Evolutionary conservation across 148 eudicot species (phyloP).

Genomic region (Cornus suecica): DNA sequence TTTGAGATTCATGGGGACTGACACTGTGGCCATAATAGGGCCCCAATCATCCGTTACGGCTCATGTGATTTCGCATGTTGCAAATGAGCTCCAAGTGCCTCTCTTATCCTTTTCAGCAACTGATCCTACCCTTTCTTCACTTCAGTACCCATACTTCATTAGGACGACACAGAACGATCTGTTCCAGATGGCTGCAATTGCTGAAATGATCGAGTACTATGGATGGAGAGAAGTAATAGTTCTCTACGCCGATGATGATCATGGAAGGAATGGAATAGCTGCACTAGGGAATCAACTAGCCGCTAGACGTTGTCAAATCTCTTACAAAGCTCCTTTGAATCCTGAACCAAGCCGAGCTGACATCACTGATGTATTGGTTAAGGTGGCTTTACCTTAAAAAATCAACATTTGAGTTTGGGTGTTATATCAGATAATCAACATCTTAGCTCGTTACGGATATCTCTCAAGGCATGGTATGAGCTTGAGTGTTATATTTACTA

Average conservation of each 20-base stretch:
- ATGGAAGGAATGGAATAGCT: conserved; percentile 62
- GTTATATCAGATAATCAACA: too few species aligned
- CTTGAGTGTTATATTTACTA: too few species aligned
- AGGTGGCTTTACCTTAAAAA: conserved; percentile 31
- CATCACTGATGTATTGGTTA: conserved; percentile 33
- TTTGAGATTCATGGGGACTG: conserved; percentile 56
- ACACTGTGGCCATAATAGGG: conserved; percentile 65
- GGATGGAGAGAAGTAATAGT: conserved; percentile 57
- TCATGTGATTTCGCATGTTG: conserved; percentile 41
- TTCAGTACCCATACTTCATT: conserved; percentile 53
- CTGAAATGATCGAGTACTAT: conserved; percentile 46
- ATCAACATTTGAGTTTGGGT: too few species aligned
- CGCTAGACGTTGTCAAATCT: conserved; percentile 35
- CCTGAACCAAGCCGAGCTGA: conserved; percentile 36
- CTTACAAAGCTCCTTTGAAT: conserved; percentile 42
- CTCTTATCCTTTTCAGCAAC: conserved; percentile 58
- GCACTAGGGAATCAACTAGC: conserved; percentile 45
- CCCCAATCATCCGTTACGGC: conserved; percentile 64
- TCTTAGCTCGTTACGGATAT: too few species aligned
- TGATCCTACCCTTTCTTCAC: conserved; percentile 58
- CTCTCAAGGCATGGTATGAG: too few species aligned
- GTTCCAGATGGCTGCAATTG: conserved; percentile 67
- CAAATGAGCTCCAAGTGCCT: conserved; percentile 60
- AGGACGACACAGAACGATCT: conserved; percentile 46
- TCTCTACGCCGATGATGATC: conserved; percentile 57